Evolutionary conservation across 495 filamentous ascomycete species (phyloP), one percentile per base, ranked within the genome.

Genomic region (Hypoxylon fuscum): DNA sequence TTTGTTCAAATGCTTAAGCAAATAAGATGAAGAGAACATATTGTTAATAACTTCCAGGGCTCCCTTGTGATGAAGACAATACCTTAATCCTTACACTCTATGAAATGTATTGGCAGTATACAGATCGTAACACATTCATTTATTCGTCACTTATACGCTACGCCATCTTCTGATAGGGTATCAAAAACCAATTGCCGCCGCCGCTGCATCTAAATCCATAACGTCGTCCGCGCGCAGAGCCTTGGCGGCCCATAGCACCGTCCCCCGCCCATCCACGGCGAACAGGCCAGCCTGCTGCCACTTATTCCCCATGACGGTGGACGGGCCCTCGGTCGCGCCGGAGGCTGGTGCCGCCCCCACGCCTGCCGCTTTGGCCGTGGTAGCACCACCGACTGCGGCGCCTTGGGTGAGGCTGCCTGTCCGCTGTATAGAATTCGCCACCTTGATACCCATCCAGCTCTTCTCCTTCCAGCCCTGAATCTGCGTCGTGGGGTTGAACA

Each of bases 201-300:
- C 74, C 1, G 75, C 81, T 1, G 77, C 79, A 35, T 78, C 74
- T 52, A 87, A 75, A 61, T 84, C 77, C 58, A 84, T 77, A 10
- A 84, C 69, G 48, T 85, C 79, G 57, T 84, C 81, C 2, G 81
- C 81, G 32, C 74, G 72, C 44, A 61, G 43, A 32, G 79, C 77
- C 59, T 76, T 76, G 12, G 73, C 69, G 5, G 74, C 75, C 85
- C 83, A 87, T 17, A 75, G 73, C 10, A 87, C 74, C 5, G 76
- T 75, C 2, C 82, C 83, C 14, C 78, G 62, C 5, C 74, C 75
- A 73, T 87, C 82, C 0, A 87, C 76, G 2, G 81, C 83, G 71
- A 79, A 87, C 20, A 76, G 76, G 2, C 83, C 85, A 6, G 76
- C 70, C 47, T 78, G 82, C 72, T 87, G 84, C 84, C 85, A 87